phyloP scores from a whole-genome alignment of 805 yeast genomes.

The Lipomyces oligophaga region DNA sequence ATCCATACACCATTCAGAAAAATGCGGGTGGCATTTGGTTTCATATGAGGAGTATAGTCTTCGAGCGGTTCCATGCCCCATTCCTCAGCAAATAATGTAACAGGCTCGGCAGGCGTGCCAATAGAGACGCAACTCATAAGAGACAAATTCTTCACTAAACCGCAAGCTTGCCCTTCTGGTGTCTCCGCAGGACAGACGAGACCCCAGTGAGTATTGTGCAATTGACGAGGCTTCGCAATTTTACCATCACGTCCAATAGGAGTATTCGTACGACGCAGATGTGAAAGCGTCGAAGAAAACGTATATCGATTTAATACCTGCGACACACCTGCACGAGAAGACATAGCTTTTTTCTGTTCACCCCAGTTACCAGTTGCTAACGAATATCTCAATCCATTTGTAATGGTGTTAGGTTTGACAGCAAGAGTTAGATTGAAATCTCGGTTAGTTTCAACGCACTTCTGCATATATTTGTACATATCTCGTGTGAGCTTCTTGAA shows the following conservation, averaged over 20 bases:
- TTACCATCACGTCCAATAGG: constrained; percentile 99
- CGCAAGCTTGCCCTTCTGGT: constrained; percentile 99
- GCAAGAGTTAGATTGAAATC: constrained; percentile 96
- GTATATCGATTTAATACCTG: constrained; percentile 98
- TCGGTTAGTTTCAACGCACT: constrained; percentile 96
- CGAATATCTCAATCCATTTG: constrained; percentile 95
- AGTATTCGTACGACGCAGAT: constrained; percentile 97
- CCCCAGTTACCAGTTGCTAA: constrained; percentile 99
- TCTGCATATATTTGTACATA: constrained; percentile 96
- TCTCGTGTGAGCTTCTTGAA: constrained; percentile 95
- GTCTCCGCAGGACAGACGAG: constrained; percentile 99
- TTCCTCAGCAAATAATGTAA: constrained; percentile 86
- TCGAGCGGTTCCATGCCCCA: constrained; percentile 99
- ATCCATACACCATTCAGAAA: constrained; percentile 99
- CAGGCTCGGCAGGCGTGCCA: constrained; percentile 95
- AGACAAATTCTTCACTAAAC: constrained; percentile 92
- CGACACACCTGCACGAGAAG: constrained; percentile 98
- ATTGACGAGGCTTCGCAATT: constrained; percentile 96
- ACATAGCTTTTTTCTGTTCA: constrained; percentile 99
- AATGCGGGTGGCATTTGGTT: constrained; percentile 87
- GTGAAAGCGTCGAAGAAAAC: constrained; percentile 96
- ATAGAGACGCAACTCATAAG: constrained; percentile 97
- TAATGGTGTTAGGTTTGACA: constrained; percentile 92
- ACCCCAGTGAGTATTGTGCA: constrained; percentile 99
- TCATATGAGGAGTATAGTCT: constrained; percentile 88